phyloP scores from a whole-genome alignment of 2,329 filamentous ascomycete species.

The Colletotrichum coccodes region DNA sequence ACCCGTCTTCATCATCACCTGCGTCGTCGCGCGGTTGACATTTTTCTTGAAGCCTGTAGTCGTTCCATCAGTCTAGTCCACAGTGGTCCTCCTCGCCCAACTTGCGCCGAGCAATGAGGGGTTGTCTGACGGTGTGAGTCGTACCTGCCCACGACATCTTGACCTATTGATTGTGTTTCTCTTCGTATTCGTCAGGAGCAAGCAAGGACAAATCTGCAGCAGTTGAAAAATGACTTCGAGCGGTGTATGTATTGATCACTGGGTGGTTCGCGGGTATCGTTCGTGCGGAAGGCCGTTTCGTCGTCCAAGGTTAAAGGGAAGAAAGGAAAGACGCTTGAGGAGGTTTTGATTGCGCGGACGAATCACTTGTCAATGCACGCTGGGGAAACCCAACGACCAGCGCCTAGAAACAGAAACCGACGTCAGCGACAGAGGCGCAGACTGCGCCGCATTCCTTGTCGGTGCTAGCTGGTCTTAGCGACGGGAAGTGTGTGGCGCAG shows the following conservation, averaged over 20 bases:
- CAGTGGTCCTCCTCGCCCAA: not conserved
- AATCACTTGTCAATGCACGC: constrained; percentile 22
- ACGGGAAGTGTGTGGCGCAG: constrained; percentile 21
- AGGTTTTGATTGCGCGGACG: constrained; percentile 32
- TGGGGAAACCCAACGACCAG: constrained; percentile 22
- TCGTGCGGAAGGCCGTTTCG: constrained; percentile 20
- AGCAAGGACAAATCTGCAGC: not conserved
- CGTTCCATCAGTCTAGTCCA: constrained; percentile 9
- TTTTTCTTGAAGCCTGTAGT: constrained; percentile 76
- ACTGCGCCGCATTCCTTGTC: constrained; percentile 14
- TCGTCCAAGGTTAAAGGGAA: constrained; percentile 23
- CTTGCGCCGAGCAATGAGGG: constrained; percentile 1
- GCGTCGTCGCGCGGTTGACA: constrained; percentile 98
- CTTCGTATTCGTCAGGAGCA: not conserved
- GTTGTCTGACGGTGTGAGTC: constrained; percentile 24
- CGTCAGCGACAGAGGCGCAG: constrained; percentile 35
- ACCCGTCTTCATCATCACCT: constrained; percentile 99
- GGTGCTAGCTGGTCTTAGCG: constrained; percentile 1
- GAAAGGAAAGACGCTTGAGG: not conserved
- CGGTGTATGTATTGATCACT: not conserved
- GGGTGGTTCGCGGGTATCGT: constrained; percentile 17
- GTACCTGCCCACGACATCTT: constrained; percentile 61
- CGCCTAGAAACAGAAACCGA: constrained; percentile 31
- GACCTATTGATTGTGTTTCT: not conserved
- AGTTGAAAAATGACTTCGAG: not conserved